Base-by-base conservation (phyloP, 495 filamentous ascomycete genomes). In the Aspergillus leporis region DNA sequence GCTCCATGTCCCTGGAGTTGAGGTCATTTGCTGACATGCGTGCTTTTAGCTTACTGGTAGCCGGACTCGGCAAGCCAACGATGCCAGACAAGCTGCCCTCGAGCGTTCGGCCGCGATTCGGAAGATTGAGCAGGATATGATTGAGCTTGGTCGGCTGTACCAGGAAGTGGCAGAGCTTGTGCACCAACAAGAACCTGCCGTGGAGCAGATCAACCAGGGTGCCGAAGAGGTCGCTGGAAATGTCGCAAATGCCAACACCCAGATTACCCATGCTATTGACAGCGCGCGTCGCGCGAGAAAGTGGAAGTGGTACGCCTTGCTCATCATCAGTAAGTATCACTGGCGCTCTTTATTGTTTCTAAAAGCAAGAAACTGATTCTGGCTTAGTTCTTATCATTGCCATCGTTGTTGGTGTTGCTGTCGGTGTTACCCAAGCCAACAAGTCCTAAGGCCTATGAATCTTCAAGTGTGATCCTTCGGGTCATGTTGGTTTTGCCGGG, bases 271-370 rank as follows among this genome's bases (percentile, higher is more conserved):
- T 18, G 95, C 93, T 16, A 87, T 96, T 49, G 77, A 77, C 32
- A 95, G 89, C 60, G 93, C 95, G n/a, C 76, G 86, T 65, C 82
- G 83, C 52, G 86, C 88, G 36, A 84, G 90, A 61, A 90, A 86
- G 78, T 97, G 96, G 92, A 98, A 98, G 90, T 98, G 94, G 94
- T 93, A 90, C 68, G 96, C 92, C 74, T 73, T 97, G 68, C 83
- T 88, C 65, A 90, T 98, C 62, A 68, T 82, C 61, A 78, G 90
- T 93, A 85, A 76, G 89, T 90, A 48, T 54, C 47, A 59, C 60
- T 19, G 5, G 48, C 10, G 56, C 38, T 19, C 45, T 18, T 51
- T 7, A 28, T 43, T 14, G n/a, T 51, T 9, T 14, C 16, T 30
- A 3, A 22, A 30, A 19, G 28, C 32, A 22, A 14, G 12, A 18